Conservation (phyloP, 2,329 filamentous ascomycete species). For the Trichoderma citrinoviride region DNA sequence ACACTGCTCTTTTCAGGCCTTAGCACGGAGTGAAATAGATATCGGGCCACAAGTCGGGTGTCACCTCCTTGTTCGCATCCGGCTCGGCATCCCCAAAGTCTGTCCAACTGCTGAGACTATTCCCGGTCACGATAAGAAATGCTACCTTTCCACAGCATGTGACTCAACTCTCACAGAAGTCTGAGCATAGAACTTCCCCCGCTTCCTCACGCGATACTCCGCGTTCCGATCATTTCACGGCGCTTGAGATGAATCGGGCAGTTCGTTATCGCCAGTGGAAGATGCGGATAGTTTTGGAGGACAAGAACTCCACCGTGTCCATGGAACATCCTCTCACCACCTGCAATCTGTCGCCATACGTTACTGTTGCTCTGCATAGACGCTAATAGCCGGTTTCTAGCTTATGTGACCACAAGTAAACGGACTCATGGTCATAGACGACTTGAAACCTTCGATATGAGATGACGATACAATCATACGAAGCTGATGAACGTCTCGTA, state of each 20-base stretch:
- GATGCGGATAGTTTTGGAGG: background rate
- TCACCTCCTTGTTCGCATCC: background rate
- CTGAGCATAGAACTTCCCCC: constrained; percentile 1
- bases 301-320: constrained; percentile 11
- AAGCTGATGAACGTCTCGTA: background rate
- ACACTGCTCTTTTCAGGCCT: background rate
- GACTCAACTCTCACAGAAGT: background rate
- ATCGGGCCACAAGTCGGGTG: constrained; percentile 1
- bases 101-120: background rate
- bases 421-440: too few species aligned
- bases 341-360: background rate
- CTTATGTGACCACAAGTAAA: background rate
- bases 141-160: background rate
- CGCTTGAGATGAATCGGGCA: constrained; percentile 19
- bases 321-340: background rate
- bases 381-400: background rate
- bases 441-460: too few species aligned
- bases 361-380: background rate
- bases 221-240: constrained; percentile 6
- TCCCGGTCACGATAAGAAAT: background rate
- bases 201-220: constrained; percentile 1
- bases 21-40: background rate
- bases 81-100: background rate
- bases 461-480: too few species aligned
- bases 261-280: background rate